phyloP scores from a whole-genome alignment of 345 rosid species.

The Eucalyptus pumila region DNA sequence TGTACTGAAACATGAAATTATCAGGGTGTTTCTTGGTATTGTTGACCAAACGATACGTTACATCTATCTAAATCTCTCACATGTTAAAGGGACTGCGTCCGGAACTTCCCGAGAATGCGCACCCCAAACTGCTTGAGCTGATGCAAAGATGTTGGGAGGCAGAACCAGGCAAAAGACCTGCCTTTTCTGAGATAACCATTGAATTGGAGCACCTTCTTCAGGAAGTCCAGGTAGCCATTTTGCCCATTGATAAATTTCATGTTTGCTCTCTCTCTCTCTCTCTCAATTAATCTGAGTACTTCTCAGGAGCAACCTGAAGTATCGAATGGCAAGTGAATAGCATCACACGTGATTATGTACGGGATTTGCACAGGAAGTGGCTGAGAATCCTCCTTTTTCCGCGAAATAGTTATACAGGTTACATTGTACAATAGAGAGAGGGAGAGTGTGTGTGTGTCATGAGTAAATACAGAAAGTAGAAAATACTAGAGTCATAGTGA shows the following conservation, averaged over 20 bases:
- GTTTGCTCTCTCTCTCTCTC: neutral
- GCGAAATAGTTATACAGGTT: neutral
- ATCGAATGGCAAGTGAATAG: slow-evolving; percentile 14
- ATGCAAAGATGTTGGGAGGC: slow-evolving; percentile 76
- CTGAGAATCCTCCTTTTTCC: neutral
- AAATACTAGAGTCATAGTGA: neutral
- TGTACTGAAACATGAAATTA: neutral
- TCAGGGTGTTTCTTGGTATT: neutral
- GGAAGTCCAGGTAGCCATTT: slow-evolving; percentile 31
- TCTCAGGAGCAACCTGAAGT: slow-evolving; percentile 21
- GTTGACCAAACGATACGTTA: neutral
- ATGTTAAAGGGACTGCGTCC: slow-evolving; percentile 55
- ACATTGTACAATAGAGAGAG: slow-evolving; percentile 5
- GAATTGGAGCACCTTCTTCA: slow-evolving; percentile 43
- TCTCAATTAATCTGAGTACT: neutral
- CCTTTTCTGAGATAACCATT: slow-evolving; percentile 33
- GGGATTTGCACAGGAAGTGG: neutral
- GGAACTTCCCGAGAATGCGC: slow-evolving; percentile 34
- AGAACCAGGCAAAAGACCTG: slow-evolving; percentile 33
- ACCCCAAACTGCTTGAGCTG: slow-evolving; percentile 36
- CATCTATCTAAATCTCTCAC: neutral
- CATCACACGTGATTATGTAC: neutral
- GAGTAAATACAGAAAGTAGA: neutral
- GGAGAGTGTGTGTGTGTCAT: neutral
- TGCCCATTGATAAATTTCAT: neutral